phyloP scores from a whole-genome alignment of 2,329 filamentous ascomycete genomes.

The Polychaeton citri region DNA sequence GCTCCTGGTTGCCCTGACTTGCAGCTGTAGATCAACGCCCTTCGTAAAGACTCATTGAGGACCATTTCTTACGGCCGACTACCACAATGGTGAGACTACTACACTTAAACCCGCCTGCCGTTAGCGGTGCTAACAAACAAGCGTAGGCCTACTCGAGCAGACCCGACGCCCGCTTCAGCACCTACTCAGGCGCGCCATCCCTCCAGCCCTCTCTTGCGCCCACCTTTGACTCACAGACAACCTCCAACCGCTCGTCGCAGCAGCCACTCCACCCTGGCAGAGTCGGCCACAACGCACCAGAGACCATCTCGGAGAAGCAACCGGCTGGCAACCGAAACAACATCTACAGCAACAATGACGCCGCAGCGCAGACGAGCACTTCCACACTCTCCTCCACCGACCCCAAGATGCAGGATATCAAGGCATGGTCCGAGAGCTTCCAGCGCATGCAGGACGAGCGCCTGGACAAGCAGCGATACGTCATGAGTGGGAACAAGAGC shows the following conservation, averaged over 20 bases:
- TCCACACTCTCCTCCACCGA: slow-evolving; percentile 20
- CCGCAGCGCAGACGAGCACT: slow-evolving; percentile 13
- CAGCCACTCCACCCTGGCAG: background rate
- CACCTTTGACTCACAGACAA: slow-evolving; percentile 18
- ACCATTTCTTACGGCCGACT: too few relatives aligned
- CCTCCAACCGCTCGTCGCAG: slow-evolving; percentile 10
- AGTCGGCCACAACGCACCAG: background rate
- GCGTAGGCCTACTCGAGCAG: background rate
- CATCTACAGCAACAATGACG: slow-evolving; percentile 9
- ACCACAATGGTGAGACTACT: too few relatives aligned
- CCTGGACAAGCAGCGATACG: slow-evolving; percentile 67
- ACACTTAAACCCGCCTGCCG: too few relatives aligned
- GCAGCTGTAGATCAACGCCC: too few relatives aligned
- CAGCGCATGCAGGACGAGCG: slow-evolving; percentile 85
- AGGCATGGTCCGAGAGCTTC: slow-evolving; percentile 65
- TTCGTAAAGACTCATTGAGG: too few relatives aligned
- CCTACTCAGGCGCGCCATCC: slow-evolving; percentile 37
- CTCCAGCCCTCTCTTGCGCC: slow-evolving; percentile 38
- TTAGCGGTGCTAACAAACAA: too few relatives aligned
- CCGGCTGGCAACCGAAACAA: slow-evolving; percentile 3
- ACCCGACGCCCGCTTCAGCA: slow-evolving; percentile 31
- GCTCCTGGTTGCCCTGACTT: too few relatives aligned
- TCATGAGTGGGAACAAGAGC: slow-evolving; percentile 64
- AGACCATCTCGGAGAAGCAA: background rate
- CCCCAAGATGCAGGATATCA: slow-evolving; percentile 49